Evolutionary conservation across 164 flowering plant species (phyloP), one percentile per base, ranked within the genome.

Genomic region (Vitis rotundifolia): DNA sequence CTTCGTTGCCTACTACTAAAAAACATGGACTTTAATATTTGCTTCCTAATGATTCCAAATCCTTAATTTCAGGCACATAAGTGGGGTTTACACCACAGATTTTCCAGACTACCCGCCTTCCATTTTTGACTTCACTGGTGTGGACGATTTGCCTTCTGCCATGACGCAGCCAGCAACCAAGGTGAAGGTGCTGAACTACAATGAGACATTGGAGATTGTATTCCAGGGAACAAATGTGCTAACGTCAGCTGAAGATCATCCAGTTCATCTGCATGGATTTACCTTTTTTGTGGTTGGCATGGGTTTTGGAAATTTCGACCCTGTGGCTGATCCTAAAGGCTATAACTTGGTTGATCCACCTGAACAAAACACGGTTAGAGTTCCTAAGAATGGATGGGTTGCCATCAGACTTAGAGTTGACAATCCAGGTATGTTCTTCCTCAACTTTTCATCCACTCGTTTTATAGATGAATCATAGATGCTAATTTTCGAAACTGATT

Each of bases 241-340:
- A 22, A 0, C 0, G 2, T 22, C 26, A 22, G 26, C 0, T 22
- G 26, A 22, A 22, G 26, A 22, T 22, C 26, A 75, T 44, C 73
- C 81, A 1, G 68, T 74, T 31, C 75, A 73, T 68, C 64, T 73
- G n/a, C 77, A 74, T 55, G 75, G 75, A 11, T 59, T 8, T 18
- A 66, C 67, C 64, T 71, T 73, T 64, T 68, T 50, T 29, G 47
- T 67, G 55, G 62, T 71, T 16, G 75, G 72, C 6, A 16, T 13
- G 28, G 78, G 75, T 22, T 57, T 5, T 11, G 71, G 76, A 2
- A 73, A 68, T 61, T 73, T 73, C 61, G 58, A 73, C 61, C 18
- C 22, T 1, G 31, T 15, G 16, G 60, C 66, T 22, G 47, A 51
- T 6, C 76, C 76, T 0, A 18, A 54, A 12, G 5, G 44, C 0